phyloP scores from a whole-genome alignment of 495 filamentous ascomycete species.

The Cudoniella acicularis region DNA sequence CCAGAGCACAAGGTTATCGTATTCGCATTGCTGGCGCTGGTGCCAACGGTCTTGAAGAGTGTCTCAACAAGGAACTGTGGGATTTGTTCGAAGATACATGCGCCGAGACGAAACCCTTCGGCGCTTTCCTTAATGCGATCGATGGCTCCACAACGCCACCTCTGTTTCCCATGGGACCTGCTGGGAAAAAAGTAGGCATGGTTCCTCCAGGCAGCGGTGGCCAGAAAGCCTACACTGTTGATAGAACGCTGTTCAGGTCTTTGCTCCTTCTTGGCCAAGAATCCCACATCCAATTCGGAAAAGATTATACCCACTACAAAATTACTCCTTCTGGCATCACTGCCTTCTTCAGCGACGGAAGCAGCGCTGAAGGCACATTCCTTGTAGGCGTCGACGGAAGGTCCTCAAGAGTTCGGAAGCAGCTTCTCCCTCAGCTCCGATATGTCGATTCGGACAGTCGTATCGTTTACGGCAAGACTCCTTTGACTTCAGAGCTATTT shows the following conservation, averaged over 20 bases:
- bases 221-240: slow-evolving; percentile 3
- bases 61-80: slow-evolving; percentile 7
- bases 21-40: slow-evolving; percentile 7
- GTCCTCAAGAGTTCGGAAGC: slow-evolving; percentile 31
- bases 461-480: slow-evolving; percentile 41
- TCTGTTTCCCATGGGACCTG: too few relatives aligned
- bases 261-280: slow-evolving; percentile 28
- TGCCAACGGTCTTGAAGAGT: not conserved
- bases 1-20: slow-evolving; percentile 38
- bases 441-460: slow-evolving; percentile 41
- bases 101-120: slow-evolving; percentile 9
- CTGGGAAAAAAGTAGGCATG: not conserved
- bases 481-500: slow-evolving; percentile 30
- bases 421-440: slow-evolving; percentile 35
- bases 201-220: not conserved
- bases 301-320: slow-evolving; percentile 34
- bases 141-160: not conserved
- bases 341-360: slow-evolving; percentile 36
- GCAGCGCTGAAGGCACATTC: slow-evolving; percentile 27
- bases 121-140: slow-evolving; percentile 17
- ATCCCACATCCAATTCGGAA: slow-evolving; percentile 40
- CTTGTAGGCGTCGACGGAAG: slow-evolving; percentile 42
- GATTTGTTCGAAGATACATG: slow-evolving; percentile 11
- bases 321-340: slow-evolving; percentile 35
- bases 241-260: slow-evolving; percentile 25